phyloP scores from a whole-genome alignment of 164 flowering plant species.

The Euptelea pleiosperma region DNA sequence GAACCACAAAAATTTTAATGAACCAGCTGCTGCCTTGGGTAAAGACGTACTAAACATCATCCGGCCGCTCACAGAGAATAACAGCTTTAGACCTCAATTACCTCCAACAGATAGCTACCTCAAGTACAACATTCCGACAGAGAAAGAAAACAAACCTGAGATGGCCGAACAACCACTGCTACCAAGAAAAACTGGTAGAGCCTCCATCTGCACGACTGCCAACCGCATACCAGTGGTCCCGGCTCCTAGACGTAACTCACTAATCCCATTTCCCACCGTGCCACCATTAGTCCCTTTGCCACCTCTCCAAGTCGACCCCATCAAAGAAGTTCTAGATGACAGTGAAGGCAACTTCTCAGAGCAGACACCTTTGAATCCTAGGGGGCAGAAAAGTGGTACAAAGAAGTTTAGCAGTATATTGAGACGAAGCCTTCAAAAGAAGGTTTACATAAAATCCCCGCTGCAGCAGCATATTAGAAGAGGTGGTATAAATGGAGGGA shows the following conservation, averaged over 20 bases:
- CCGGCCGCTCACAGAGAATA: conserved; percentile 42
- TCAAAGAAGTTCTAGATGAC: conserved; percentile 28
- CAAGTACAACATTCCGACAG: conserved; percentile 35
- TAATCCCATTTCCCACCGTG: conserved; percentile 57
- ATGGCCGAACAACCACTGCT: conserved; percentile 28
- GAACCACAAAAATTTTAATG: conserved; percentile 33
- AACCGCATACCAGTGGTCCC: conserved; percentile 30
- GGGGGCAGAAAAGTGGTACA: conserved; percentile 32
- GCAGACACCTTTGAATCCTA: conserved; percentile 41
- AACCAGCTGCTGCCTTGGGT: conserved; percentile 17
- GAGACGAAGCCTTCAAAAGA: conserved; percentile 77
- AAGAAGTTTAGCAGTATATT: conserved; percentile 51
- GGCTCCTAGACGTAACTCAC: conserved; percentile 67
- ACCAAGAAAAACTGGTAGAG: conserved; percentile 58
- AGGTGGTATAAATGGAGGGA: conserved; percentile 53
- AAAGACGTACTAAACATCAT: conserved; percentile 34
- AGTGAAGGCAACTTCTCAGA: conserved; percentile 33
- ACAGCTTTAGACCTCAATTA: conserved; percentile 28
- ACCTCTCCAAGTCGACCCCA: conserved; percentile 20
- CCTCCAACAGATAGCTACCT: conserved; percentile 24
- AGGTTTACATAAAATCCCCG: conserved; percentile 44
- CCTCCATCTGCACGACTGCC: conserved; percentile 56
- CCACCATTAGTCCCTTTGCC: conserved; percentile 28
- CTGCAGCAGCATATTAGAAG: conserved; percentile 47
- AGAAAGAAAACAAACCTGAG: conserved; percentile 81